Evolutionary conservation across 208 protist species (phyloP), one percentile per base, ranked within the genome.

Genomic region (Crithidia mellificae): DNA sequence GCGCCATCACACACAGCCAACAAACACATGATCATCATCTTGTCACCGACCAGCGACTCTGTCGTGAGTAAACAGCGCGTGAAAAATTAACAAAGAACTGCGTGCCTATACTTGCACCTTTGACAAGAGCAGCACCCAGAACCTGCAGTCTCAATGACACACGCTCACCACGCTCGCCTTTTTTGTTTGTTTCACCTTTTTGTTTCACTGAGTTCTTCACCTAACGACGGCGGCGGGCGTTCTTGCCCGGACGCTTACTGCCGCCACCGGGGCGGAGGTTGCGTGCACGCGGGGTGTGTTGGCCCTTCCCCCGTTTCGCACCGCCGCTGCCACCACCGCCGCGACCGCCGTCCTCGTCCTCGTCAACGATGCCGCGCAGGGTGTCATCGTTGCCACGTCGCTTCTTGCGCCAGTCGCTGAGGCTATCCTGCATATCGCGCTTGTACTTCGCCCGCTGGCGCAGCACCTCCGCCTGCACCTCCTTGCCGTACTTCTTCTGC

Each of bases 401-500:
- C 79, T 96, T 96, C 54, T 89, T 90, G 51, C 83, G 78, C 91
- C 91, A 96, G 65, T 94, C 87, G 49, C 75, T 89, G 58, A 96
- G 64, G 63, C 80, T 84, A 47, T 88, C 85, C 47, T 91, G 82
- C 84, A 94, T 92, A 61, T 98, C 90, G 15, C 91, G 78, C 86
- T 98, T 98, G 77, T 96, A 92, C 78, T 95, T 94, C 62, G 94
- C 91, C 34, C 94, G 82, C 78, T 98, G 93, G 27, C 91, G 89
- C 58, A 95, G 73, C 62, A 97, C 91, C 81, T 98, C 91, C 22
- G 90, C 93, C 80, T 98, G 94, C 22, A 98, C 87, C 71, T 96
- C 91, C 80, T 98, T 98, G 57, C 96, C 96, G 68, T 95, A 98
- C 83, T 97, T 97, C 84, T 98, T 97, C 85, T 95, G 92, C 36